These are phyloP conservation scores for Penicillium desertorum DNA, from an alignment of 495 filamentous ascomycete species.

Conservation along the genomic window DNA sequence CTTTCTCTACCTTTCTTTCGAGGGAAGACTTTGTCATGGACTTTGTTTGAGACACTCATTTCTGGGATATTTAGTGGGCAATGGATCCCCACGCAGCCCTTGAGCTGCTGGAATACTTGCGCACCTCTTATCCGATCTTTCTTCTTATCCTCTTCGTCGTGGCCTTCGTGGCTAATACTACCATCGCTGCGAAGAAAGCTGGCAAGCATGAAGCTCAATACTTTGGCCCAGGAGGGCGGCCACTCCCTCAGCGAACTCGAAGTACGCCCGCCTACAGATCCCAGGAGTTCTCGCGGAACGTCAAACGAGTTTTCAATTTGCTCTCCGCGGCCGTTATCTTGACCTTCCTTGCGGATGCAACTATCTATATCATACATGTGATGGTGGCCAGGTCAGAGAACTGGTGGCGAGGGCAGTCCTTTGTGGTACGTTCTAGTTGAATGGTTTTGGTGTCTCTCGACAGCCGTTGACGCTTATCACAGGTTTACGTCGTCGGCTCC, in stretches of 20 bases:
- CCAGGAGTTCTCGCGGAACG: conserved; percentile 55
- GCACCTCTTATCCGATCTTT: conserved; percentile 64
- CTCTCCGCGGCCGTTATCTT: conserved; percentile 63
- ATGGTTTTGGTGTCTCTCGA: conserved; percentile 2
- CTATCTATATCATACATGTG: conserved; percentile 74
- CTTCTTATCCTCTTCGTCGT: conserved; percentile 67
- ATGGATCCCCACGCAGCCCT: conserved; percentile 44
- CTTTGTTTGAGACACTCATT: conserved; percentile 31
- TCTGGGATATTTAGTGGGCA: conserved; percentile 22
- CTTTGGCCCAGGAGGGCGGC: conserved; percentile 76
- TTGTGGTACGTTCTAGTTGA: conserved; percentile 62
- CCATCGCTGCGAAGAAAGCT: conserved; percentile 51
- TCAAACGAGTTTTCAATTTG: conserved; percentile 71
- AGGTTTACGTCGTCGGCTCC: conserved; percentile 82
- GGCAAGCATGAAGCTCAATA: conserved; percentile 36
- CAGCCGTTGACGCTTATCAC: conserved; percentile 9
- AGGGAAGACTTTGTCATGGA: conserved; percentile 41
- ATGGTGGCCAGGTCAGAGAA: conserved; percentile 60
- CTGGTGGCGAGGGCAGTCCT: conserved; percentile 90
- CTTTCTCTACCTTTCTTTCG: conserved; percentile 9
- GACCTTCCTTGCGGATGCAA: conserved; percentile 72
- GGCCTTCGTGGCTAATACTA: conserved; percentile 62
- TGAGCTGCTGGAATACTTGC: conserved; percentile 51
- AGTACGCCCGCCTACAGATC: conserved; percentile 37
- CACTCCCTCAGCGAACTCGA: conserved; percentile 61